These are phyloP conservation scores for Verticillium albo-atrum DNA, from an alignment of 2,329 filamentous ascomycete genomes.

Conservation along the genomic window DNA sequence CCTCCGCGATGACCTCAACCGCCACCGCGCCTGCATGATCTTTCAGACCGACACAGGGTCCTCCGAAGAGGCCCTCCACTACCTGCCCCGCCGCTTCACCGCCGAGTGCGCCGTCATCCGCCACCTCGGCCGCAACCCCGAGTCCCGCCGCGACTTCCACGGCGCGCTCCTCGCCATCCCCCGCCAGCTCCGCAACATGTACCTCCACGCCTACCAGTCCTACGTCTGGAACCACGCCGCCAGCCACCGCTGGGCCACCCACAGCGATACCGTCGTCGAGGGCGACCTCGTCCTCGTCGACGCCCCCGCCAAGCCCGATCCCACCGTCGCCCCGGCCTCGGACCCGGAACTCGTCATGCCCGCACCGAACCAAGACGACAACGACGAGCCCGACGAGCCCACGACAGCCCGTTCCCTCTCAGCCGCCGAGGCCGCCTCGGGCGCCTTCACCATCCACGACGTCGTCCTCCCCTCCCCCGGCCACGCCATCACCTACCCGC, in stretches of 20 bases:
- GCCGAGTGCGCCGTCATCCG: constrained; percentile 77
- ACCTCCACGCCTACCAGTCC: constrained; percentile 94
- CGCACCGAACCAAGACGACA: constrained; percentile 41
- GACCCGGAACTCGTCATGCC: constrained; percentile 24
- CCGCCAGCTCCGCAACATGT: constrained; percentile 83
- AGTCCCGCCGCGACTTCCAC: constrained; percentile 63
- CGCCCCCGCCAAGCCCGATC: constrained; percentile 22
- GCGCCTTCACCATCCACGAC: constrained; percentile 78
- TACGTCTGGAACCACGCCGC: constrained; percentile 88
- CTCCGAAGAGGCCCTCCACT: constrained; percentile 54
- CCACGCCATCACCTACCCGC: constrained; percentile 82
- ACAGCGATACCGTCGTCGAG: constrained; percentile 69
- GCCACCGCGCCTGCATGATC: constrained; percentile 72
- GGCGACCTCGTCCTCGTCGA: constrained; percentile 75
- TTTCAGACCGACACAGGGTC: constrained; percentile 60
- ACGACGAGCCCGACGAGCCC: constrained; percentile 43
- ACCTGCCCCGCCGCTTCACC: constrained; percentile 74
- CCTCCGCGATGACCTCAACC: constrained; percentile 70
- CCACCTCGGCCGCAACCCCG: constrained; percentile 53
- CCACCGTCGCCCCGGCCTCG: constrained; percentile 42
- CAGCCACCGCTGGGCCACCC: constrained; percentile 73
- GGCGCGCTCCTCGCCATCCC: constrained; percentile 79
- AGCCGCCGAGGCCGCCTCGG: constrained; percentile 71
- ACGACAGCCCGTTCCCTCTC: constrained; percentile 66
- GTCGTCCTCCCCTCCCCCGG: constrained; percentile 90